Evolutionary conservation across 352 stramenopile genomes (phyloP).

Genomic region (Globisporangium abappressorium): DNA sequence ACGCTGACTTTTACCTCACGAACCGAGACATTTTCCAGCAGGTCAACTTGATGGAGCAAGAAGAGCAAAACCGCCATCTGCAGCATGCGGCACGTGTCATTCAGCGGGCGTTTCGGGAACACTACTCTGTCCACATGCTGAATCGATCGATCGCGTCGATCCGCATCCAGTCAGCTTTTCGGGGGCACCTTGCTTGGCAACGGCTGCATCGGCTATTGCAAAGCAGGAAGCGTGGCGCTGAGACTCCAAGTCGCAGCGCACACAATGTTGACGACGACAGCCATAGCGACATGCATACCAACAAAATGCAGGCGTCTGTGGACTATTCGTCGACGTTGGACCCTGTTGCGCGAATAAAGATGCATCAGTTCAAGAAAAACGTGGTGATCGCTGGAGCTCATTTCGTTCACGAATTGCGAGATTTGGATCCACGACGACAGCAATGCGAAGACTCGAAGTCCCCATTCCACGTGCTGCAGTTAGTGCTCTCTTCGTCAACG

Average conservation of each 20-base stretch:
- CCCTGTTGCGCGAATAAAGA: slow-evolving; percentile 1
- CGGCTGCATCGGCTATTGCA: background rate
- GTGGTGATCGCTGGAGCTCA: slow-evolving; percentile 4
- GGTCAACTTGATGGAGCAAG: slow-evolving; percentile 35
- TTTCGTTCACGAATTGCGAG: background rate
- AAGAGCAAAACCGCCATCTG: background rate
- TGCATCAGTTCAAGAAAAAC: background rate
- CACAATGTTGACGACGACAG: background rate
- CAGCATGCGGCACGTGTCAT: slow-evolving; percentile 33
- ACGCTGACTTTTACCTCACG: slow-evolving; percentile 17
- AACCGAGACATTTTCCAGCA: slow-evolving; percentile 38
- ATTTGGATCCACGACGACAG: background rate
- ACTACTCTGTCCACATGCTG: slow-evolving; percentile 29
- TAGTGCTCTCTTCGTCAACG: slow-evolving; percentile 9
- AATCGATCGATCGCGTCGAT: slow-evolving; percentile 22
- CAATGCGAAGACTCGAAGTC: background rate
- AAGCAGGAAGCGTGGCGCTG: background rate
- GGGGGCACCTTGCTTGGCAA: slow-evolving; percentile 6
- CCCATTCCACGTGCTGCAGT: slow-evolving; percentile 8
- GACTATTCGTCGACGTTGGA: slow-evolving; percentile 8
- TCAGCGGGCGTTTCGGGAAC: slow-evolving; percentile 40
- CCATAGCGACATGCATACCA: background rate
- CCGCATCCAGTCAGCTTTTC: slow-evolving; percentile 34
- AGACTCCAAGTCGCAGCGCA: background rate
- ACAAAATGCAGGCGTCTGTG: background rate